Evolutionary conservation across 768 basidiomycete species (phyloP).

Genomic region (Termitomyces titanicus): DNA sequence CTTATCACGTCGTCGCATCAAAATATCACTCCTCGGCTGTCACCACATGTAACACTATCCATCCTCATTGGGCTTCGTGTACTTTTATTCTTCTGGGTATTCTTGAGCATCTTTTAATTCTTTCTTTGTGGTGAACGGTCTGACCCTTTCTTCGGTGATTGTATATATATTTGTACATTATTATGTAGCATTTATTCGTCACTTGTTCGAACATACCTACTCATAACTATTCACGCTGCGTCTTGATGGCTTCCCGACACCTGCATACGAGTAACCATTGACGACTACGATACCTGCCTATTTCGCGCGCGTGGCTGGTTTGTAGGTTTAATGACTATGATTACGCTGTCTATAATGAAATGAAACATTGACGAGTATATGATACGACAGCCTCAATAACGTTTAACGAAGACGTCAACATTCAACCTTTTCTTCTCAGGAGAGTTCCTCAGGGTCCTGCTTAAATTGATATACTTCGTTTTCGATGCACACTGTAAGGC

Average conservation of each 20-base stretch:
- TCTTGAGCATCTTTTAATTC: not conserved
- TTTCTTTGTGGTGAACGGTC: constrained; percentile 4
- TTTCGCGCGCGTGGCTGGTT: constrained; percentile 6
- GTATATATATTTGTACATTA: constrained; percentile 14
- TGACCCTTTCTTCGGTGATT: constrained; percentile 5
- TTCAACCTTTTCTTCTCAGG: too few species aligned
- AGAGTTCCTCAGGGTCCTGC: not conserved
- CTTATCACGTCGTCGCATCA: constrained; percentile 6
- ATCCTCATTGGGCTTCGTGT: constrained; percentile 1
- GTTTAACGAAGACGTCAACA: too few species aligned
- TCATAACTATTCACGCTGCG: constrained; percentile 7
- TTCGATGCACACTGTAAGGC: too few species aligned
- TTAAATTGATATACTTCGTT: too few species aligned
- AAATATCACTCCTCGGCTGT: constrained; percentile 8
- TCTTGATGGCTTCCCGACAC: constrained; percentile 3
- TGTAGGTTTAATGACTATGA: constrained; percentile 10
- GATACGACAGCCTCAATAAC: not conserved
- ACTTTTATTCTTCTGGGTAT: constrained; percentile 6
- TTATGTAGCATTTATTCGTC: constrained; percentile 7
- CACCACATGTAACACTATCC: constrained; percentile 8
- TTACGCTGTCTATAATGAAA: constrained; percentile 12
- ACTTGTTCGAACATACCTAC: constrained; percentile 2
- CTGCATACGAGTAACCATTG: not conserved
- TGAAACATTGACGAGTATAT: not conserved
- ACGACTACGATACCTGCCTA: not conserved